phyloP scores from a whole-genome alignment of 1,284 basidiomycete genomes.

The Ceratobasidium sp. region DNA sequence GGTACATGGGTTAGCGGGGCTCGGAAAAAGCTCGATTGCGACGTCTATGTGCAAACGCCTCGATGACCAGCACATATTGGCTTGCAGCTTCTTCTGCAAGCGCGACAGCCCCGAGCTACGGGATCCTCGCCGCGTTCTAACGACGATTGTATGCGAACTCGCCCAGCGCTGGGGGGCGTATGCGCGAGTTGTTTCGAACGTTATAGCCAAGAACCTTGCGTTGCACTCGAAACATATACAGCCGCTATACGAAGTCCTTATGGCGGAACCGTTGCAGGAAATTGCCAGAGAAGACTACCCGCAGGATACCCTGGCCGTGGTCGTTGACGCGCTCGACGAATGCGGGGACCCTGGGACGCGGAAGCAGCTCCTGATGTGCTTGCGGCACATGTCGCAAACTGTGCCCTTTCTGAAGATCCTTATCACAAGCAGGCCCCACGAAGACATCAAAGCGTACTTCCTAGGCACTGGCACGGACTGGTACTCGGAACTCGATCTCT shows the following conservation, averaged over 20 bases:
- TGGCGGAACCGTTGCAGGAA: neutral
- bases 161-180: neutral
- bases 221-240: neutral
- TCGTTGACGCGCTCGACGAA: constrained; percentile 6
- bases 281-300: neutral
- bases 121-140: constrained; percentile 17
- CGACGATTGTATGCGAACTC: constrained; percentile 29
- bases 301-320: neutral
- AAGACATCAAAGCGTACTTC: neutral
- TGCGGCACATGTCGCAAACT: neutral
- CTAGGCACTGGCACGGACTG: too few species aligned
- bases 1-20: constrained; percentile 17
- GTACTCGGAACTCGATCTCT: neutral
- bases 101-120: too few species aligned
- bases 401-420: neutral
- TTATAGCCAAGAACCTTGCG: neutral
- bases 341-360: neutral
- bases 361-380: neutral
- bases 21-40: constrained; percentile 13
- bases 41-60: neutral
- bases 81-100: constrained; percentile 14
- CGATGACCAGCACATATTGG: neutral
- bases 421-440: constrained; percentile 7
- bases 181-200: neutral
- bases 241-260: neutral